These are phyloP conservation scores for Citrus mangshanensis DNA, from an alignment of 345 rosid genomes.

Conservation along the genomic window DNA sequence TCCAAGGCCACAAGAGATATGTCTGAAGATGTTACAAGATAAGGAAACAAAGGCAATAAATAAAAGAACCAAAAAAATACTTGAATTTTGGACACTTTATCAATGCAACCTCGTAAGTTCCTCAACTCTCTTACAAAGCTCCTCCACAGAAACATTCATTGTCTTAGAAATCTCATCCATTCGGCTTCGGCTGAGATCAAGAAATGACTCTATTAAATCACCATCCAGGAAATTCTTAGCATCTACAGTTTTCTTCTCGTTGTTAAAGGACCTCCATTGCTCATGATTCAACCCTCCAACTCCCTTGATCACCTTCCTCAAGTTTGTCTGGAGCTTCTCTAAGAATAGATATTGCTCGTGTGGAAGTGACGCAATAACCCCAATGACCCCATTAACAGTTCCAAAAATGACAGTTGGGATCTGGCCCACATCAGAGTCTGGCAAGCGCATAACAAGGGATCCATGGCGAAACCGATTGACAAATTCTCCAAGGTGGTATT, in stretches of 20 bases:
- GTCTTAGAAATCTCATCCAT: slow-evolving; percentile 82
- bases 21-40: not conserved
- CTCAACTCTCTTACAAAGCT: slow-evolving; percentile 81
- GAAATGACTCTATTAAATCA: slow-evolving; percentile 77
- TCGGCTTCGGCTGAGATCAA: slow-evolving; percentile 62
- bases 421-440: slow-evolving; percentile 87
- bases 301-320: slow-evolving; percentile 87
- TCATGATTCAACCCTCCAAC: slow-evolving; percentile 94
- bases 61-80: not conserved
- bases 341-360: slow-evolving; percentile 67
- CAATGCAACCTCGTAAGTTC: slow-evolving; percentile 88
- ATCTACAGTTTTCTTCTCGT: slow-evolving; percentile 76
- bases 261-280: slow-evolving; percentile 92
- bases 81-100: not conserved
- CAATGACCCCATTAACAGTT: slow-evolving; percentile 83
- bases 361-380: slow-evolving; percentile 89
- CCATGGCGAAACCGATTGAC: slow-evolving; percentile 92
- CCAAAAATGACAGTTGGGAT: slow-evolving; percentile 87
- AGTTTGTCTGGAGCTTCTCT: slow-evolving; percentile 74
- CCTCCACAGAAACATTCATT: slow-evolving; percentile 70
- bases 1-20: not conserved
- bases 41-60: not conserved
- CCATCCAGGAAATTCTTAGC: slow-evolving; percentile 85
- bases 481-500: slow-evolving; percentile 90
- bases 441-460: slow-evolving; percentile 87